A percentile compares a stretch with the other conserved stretches of the same genome.
phyloP scores from a whole-genome alignment of 768 basidiomycete genomes.

The Mycena filopes region DNA sequence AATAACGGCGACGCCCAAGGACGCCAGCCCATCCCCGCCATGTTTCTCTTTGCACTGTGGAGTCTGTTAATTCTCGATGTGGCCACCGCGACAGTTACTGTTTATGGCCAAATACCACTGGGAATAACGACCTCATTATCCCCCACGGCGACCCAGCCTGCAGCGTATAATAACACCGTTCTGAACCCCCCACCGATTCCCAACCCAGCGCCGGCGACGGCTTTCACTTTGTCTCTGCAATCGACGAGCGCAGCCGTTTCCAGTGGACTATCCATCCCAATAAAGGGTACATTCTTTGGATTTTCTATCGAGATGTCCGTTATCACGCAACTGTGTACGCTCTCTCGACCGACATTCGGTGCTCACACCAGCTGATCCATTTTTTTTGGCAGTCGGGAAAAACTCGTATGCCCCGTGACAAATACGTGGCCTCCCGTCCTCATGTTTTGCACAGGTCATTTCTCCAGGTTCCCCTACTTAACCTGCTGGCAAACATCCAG shows the following conservation, averaged over 20 bases:
- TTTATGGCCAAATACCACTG: constrained; percentile 41
- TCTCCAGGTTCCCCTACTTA: constrained; percentile 34
- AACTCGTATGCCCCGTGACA: constrained; percentile 27
- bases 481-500: constrained; percentile 49
- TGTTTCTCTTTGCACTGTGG: constrained; percentile 18
- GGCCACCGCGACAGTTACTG: constrained; percentile 38
- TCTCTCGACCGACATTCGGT: background rate
- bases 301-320: constrained; percentile 58
- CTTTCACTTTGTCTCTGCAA: constrained; percentile 39
- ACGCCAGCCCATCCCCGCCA: background rate
- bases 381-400: constrained; percentile 24
- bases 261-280: constrained; percentile 41
- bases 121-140: constrained; percentile 36
- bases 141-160: constrained; percentile 39
- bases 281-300: constrained; percentile 54
- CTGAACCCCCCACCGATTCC: constrained; percentile 42
- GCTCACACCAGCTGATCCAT: no score
- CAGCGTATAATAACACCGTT: constrained; percentile 43
- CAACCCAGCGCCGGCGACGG: constrained; percentile 31
- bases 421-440: background rate
- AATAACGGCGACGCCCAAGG: background rate
- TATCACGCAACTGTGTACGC: constrained; percentile 50
- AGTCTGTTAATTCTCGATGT: constrained; percentile 17
- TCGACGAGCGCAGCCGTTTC: constrained; percentile 22
- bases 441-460: constrained; percentile 10